These are phyloP conservation scores for Mucor velutinosus DNA, from an alignment of 371 early-diverging fungal species.

Conservation along the genomic window DNA sequence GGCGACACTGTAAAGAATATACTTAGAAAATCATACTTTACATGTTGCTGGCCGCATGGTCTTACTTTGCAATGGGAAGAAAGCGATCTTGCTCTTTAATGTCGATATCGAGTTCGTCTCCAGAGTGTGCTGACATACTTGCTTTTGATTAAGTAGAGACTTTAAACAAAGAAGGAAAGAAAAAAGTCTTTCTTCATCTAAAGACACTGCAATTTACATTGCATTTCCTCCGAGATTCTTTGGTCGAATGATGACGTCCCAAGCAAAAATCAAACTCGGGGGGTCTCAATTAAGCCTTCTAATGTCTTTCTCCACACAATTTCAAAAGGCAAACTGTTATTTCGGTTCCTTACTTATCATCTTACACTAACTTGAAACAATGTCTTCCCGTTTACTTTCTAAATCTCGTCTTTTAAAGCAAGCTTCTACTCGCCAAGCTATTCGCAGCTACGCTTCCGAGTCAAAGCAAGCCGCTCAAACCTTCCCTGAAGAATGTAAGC, in stretches of 20 bases:
- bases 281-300: not conserved
- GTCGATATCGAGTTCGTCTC: constrained; percentile 72
- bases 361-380: constrained; percentile 17
- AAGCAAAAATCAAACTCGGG: constrained; percentile 2
- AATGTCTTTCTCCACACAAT: not conserved
- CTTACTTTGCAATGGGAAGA: constrained; percentile 84
- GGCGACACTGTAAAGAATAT: constrained; percentile 81
- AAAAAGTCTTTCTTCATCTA: constrained; percentile 2
- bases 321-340: not conserved
- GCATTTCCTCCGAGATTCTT: constrained; percentile 2
- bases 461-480: constrained; percentile 22
- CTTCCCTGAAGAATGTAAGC: constrained; percentile 27
- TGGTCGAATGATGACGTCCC: constrained; percentile 10
- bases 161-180: not conserved
- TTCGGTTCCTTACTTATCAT: not conserved
- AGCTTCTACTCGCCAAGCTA: constrained; percentile 17
- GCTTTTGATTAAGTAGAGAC: not conserved
- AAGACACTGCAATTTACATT: not conserved
- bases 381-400: constrained; percentile 29
- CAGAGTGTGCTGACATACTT: constrained; percentile 42
- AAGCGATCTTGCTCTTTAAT: constrained; percentile 96
- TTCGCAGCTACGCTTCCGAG: constrained; percentile 27
- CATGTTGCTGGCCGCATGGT: not conserved
- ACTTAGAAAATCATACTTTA: not conserved
- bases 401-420: constrained; percentile 19